These are phyloP conservation scores for Ustilago trichophora DNA, from an alignment of 1,284 basidiomycete species.

Conservation along the genomic window DNA sequence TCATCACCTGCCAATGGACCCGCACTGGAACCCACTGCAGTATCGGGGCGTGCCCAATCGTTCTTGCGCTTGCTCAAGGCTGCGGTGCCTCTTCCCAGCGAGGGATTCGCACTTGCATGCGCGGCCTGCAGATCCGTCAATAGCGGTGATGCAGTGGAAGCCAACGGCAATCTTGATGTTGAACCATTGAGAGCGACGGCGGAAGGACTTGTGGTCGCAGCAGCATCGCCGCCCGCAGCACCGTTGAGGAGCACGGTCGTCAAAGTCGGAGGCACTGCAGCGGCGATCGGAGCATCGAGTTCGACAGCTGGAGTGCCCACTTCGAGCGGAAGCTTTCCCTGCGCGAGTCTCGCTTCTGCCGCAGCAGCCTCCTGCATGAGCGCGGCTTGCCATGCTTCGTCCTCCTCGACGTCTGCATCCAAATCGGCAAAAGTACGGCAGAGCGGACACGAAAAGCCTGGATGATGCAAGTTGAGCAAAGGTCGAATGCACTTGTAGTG, in stretches of 20 bases:
- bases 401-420: slow-evolving; percentile 88
- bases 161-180: background rate
- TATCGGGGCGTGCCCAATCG: slow-evolving; percentile 51
- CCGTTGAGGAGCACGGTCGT: slow-evolving; percentile 12
- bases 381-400: slow-evolving; percentile 61
- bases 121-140: slow-evolving; percentile 12
- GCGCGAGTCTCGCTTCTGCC: slow-evolving; percentile 31
- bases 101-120: slow-evolving; percentile 4
- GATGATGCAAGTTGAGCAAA: slow-evolving; percentile 82
- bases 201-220: background rate
- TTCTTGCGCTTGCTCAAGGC: slow-evolving; percentile 30
- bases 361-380: slow-evolving; percentile 51
- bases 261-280: slow-evolving; percentile 11
- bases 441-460: slow-evolving; percentile 93
- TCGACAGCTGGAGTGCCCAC: slow-evolving; percentile 42
- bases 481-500: slow-evolving; percentile 98
- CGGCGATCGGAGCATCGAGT: slow-evolving; percentile 37
- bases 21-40: slow-evolving; percentile 37
- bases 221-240: background rate
- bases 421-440: slow-evolving; percentile 86
- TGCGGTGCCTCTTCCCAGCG: slow-evolving; percentile 21
- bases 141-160: slow-evolving; percentile 5
- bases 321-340: slow-evolving; percentile 41
- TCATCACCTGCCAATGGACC: slow-evolving; percentile 35
- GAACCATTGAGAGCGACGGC: background rate